Base-by-base conservation (phyloP, 2,329 filamentous ascomycete genomes). In the Pseudopyricularia cyperi region DNA sequence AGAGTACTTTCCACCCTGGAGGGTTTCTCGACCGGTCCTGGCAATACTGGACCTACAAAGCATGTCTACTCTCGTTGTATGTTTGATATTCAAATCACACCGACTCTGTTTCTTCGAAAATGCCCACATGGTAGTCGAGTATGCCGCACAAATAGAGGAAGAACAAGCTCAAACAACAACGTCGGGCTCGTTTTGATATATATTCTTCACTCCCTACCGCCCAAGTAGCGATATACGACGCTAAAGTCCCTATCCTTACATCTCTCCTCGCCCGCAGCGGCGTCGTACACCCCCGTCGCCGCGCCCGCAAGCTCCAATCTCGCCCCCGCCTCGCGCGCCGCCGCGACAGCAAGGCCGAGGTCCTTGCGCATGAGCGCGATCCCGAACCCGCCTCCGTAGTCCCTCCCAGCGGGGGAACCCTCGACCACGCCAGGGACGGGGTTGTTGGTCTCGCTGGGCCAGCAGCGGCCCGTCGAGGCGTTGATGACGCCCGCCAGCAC, bases 361-460 rank as follows among this genome's bases (percentile, higher is more conserved):
- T 93, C 87, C 68, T 93, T 93, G 64, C 79, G 80, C 87, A 93
- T 91, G 58, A 93, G 68, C 37, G 75, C 74, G 53, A 91, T 79
- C 2, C 85, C 85, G 58, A 91, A 93, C 0, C 87, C 87, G 46
- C 87, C 87, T 17, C 71, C 67, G 60, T 89, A 98, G 52, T 85
- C 89, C 53, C 85, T 75, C 52, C 75, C 79, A 0, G 89, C 85
- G 0, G 91, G 89, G 2, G 88, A 79, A 1, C 76, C 79, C 55
- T 84, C 81, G 22, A 91, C 76, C 0, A 96, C 89, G 14, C 89
- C 90, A 11, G 82, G 82, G 3, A 97, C 89, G 0, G 93, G 93
- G 64, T 97, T 97, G 69, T 98, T 98, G 56, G 95, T 74, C 69
- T 96, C 90, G 61, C 85, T 93, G 1, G 91, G 89, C 93, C 93